Evolutionary conservation across 352 stramenopile genomes (phyloP).

Genomic region (Albugo laibachii): DNA sequence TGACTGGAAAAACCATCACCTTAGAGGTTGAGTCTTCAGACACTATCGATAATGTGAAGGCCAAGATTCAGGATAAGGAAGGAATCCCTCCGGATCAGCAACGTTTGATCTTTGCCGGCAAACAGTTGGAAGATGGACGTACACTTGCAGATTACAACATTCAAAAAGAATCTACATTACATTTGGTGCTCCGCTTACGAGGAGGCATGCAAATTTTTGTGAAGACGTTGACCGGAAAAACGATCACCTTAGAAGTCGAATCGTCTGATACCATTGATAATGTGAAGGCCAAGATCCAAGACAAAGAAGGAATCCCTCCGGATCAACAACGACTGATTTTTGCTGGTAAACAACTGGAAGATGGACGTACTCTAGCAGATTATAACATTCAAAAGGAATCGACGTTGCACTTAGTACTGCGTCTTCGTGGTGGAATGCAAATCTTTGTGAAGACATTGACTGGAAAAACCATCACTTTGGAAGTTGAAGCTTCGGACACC

Average conservation of each 20-base stretch:
- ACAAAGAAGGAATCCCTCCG: slow-evolving; percentile 85
- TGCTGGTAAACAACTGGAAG: slow-evolving; percentile 89
- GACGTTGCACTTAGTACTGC: slow-evolving; percentile 83
- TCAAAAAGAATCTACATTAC: slow-evolving; percentile 88
- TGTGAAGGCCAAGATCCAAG: slow-evolving; percentile 92
- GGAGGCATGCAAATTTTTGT: slow-evolving; percentile 79
- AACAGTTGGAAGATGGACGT: slow-evolving; percentile 86
- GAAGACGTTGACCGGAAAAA: slow-evolving; percentile 87
- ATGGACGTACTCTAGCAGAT: slow-evolving; percentile 85
- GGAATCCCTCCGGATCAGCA: slow-evolving; percentile 90
- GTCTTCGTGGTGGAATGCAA: slow-evolving; percentile 65
- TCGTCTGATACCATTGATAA: slow-evolving; percentile 87
- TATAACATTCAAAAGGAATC: slow-evolving; percentile 92
- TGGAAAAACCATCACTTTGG: slow-evolving; percentile 83
- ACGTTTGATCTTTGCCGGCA: slow-evolving; percentile 88
- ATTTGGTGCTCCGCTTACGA: slow-evolving; percentile 76
- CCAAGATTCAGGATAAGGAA: slow-evolving; percentile 88
- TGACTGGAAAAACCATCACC: slow-evolving; percentile 84
- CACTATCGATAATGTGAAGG: slow-evolving; percentile 93
- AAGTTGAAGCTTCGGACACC: slow-evolving; percentile 83
- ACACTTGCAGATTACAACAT: slow-evolving; percentile 85
- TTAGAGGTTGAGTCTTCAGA: slow-evolving; percentile 85
- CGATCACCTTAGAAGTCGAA: slow-evolving; percentile 83
- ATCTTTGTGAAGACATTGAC: slow-evolving; percentile 88
- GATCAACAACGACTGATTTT: slow-evolving; percentile 94